Conservation (phyloP, 192 early-diverging fungal species). For the Umbelopsis sp. region DNA sequence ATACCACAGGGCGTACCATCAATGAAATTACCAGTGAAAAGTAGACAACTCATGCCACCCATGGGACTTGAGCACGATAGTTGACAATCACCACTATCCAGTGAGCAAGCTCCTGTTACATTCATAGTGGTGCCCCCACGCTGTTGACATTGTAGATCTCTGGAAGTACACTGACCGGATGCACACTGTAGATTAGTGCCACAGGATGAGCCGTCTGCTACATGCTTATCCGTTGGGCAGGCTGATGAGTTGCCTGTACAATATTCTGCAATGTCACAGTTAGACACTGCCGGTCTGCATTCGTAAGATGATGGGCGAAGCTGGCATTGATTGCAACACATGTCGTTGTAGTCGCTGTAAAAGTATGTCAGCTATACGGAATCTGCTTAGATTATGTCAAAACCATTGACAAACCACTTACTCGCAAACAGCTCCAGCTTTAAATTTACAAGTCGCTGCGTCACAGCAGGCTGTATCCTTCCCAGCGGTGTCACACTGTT, state of each 20-base stretch:
- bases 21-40: constrained; percentile 64
- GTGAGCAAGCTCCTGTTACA: constrained; percentile 54
- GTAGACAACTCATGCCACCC: constrained; percentile 43
- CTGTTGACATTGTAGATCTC: constrained; percentile 68
- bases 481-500: constrained; percentile 90
- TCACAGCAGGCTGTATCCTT: constrained; percentile 85
- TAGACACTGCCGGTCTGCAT: constrained; percentile 74
- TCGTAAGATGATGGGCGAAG: constrained; percentile 53
- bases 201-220: constrained; percentile 71
- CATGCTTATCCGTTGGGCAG: constrained; percentile 72
- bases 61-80: constrained; percentile 63
- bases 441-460: constrained; percentile 78
- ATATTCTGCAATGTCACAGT: constrained; percentile 79
- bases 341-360: constrained; percentile 73
- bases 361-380: background rate
- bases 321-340: constrained; percentile 80
- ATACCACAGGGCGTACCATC: constrained; percentile 74
- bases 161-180: constrained; percentile 71
- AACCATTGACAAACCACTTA: constrained; percentile 17
- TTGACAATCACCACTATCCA: constrained; percentile 59
- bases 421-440: constrained; percentile 72
- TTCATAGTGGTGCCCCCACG: constrained; percentile 50
- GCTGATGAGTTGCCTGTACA: constrained; percentile 72
- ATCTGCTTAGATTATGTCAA: background rate
- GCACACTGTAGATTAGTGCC: constrained; percentile 58